phyloP scores from a whole-genome alignment of 495 filamentous ascomycete genomes.

The Aspergillus mulundensis region DNA sequence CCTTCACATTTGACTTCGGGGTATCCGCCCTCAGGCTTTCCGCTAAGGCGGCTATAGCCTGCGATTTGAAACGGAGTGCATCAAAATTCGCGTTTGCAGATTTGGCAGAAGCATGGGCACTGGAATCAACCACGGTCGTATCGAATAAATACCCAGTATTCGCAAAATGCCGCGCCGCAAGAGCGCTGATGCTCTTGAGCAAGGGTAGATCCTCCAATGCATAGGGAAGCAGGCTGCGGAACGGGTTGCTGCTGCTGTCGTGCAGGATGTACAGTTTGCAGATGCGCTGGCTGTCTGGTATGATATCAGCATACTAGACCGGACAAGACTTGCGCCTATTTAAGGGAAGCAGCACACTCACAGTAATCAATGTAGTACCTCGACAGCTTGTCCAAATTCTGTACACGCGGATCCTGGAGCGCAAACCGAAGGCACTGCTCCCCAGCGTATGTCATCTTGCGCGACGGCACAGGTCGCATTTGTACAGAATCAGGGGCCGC shows the following conservation, averaged over 20 bases:
- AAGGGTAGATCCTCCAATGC: constrained; percentile 44
- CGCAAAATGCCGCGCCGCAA: constrained; percentile 52
- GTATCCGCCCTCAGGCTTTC: constrained; percentile 18
- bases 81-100: constrained; percentile 30
- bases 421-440: too few species aligned
- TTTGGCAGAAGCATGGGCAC: too few species aligned
- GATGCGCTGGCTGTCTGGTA: constrained; percentile 46
- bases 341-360: constrained; percentile 27
- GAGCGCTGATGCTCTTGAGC: constrained; percentile 47
- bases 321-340: too few species aligned
- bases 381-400: constrained; percentile 29
- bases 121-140: constrained; percentile 8
- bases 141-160: constrained; percentile 29
- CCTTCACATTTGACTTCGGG: constrained; percentile 21
- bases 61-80: constrained; percentile 48
- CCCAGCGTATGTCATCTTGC: too few species aligned
- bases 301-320: neutral
- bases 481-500: too few species aligned
- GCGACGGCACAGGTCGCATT: too few species aligned
- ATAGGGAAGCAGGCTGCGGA: constrained; percentile 49
- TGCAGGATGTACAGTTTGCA: constrained; percentile 54
- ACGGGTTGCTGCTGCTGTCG: constrained; percentile 52
- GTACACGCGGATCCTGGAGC: constrained; percentile 19
- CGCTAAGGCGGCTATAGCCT: constrained; percentile 44
- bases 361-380: constrained; percentile 50